phyloP scores from a whole-genome alignment of 192 early-diverging fungal species.

The Diversispora eburnea region DNA sequence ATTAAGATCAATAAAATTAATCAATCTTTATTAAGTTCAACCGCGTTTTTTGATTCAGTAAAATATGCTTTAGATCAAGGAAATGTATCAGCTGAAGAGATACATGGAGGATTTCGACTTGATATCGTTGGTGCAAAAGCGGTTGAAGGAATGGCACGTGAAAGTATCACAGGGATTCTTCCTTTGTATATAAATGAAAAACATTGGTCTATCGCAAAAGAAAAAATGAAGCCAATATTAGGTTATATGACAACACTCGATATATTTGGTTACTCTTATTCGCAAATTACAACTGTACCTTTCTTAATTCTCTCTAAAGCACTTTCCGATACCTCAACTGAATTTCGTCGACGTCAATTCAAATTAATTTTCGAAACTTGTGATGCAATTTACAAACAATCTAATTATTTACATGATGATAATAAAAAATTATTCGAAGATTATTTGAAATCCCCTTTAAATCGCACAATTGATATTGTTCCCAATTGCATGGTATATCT shows the following conservation, averaged over 20 bases:
- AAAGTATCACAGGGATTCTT: conserved; percentile 43
- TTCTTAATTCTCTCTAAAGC: conserved; percentile 39
- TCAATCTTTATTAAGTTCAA: conserved; percentile 40
- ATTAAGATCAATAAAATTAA: conserved; percentile 43
- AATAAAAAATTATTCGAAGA: conserved; percentile 37
- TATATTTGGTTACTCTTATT: conserved; percentile 43
- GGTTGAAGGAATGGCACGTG: conserved; percentile 37
- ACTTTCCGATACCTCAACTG: conserved; percentile 33
- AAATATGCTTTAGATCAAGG: conserved; percentile 31
- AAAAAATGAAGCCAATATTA: conserved; percentile 44
- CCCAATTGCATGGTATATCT: conserved; percentile 41
- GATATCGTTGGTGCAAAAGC: conserved; percentile 32
- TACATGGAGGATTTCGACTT: conserved; percentile 41
- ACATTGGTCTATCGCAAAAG: conserved; percentile 42
- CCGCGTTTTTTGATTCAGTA: conserved; percentile 39
- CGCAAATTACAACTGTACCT: conserved; percentile 40
- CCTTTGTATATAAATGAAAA: conserved; percentile 42
- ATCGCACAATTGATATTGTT: conserved; percentile 41
- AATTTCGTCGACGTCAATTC: conserved; percentile 39
- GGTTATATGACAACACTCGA: conserved; percentile 45
- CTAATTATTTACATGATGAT: conserved; percentile 33
- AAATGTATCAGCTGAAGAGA: conserved; percentile 29
- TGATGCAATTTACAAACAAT: conserved; percentile 40
- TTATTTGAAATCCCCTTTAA: conserved; percentile 29
- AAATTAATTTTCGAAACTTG: conserved; percentile 42